Evolutionary conservation across 257 asterid species (phyloP).

Genomic region (Rubia yunnanensis): DNA sequence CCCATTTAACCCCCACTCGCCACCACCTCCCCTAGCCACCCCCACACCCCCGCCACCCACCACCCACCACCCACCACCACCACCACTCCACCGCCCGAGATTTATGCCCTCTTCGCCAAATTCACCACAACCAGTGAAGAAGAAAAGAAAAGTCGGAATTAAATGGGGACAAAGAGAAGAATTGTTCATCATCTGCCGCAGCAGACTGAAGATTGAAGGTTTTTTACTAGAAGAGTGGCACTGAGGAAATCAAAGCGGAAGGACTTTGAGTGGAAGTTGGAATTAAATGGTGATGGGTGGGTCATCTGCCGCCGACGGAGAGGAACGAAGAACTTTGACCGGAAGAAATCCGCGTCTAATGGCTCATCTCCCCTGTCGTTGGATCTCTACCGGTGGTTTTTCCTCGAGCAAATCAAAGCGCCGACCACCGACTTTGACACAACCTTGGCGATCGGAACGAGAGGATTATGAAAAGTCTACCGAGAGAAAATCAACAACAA

Average conservation of each 20-base stretch:
- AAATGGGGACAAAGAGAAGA: too few relatives aligned
- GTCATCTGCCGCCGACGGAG: conserved; percentile 25
- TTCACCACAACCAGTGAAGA: not conserved
- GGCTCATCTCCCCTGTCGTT: conserved; percentile 23
- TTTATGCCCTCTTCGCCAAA: not conserved
- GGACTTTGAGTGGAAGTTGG: too few relatives aligned
- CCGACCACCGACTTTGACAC: conserved; percentile 45
- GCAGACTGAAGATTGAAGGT: too few relatives aligned
- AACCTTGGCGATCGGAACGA: conserved; percentile 30
- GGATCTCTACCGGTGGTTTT: conserved; percentile 26
- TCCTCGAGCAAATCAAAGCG: conserved; percentile 33
- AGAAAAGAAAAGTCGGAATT: not conserved
- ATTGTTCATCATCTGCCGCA: too few relatives aligned
- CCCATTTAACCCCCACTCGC: too few relatives aligned
- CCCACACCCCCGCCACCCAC: too few relatives aligned
- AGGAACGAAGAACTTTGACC: conserved; percentile 18
- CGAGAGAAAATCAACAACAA: conserved; percentile 30
- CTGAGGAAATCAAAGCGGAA: too few relatives aligned
- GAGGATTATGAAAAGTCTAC: conserved; percentile 61
- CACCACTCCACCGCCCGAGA: too few relatives aligned
- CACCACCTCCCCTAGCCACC: too few relatives aligned
- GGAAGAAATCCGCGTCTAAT: conserved; percentile 13
- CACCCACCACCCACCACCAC: too few relatives aligned
- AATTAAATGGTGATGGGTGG: too few relatives aligned
- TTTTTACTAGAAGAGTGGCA: too few relatives aligned